phyloP scores from a whole-genome alignment of 2,329 filamentous ascomycete species.

The Pestalotiopsis sp. region DNA sequence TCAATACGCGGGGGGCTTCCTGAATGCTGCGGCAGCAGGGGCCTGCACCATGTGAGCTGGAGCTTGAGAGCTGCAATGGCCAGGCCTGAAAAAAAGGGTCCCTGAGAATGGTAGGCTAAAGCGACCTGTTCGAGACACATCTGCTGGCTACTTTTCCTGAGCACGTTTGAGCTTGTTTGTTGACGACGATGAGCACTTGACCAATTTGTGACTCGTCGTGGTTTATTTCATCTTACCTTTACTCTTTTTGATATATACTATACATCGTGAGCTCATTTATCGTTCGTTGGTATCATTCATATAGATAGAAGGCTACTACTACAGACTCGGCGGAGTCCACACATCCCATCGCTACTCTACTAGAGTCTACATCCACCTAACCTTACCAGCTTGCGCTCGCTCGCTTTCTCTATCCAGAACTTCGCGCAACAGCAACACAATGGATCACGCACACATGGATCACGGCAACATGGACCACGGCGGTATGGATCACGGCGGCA shows the following conservation, averaged over 20 bases:
- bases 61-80: not conserved
- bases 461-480: slow-evolving; percentile 51
- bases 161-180: slow-evolving; percentile 45
- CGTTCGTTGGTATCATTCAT: not conserved
- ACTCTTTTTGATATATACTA: not conserved
- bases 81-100: no score
- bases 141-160: slow-evolving; percentile 25
- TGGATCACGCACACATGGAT: slow-evolving; percentile 29
- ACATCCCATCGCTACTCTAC: not conserved
- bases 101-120: not conserved
- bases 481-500: slow-evolving; percentile 49
- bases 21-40: no score
- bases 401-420: not conserved
- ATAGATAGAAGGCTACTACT: not conserved
- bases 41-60: not conserved
- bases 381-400: not conserved
- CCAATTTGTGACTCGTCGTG: not conserved
- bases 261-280: not conserved
- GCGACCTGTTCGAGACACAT: not conserved
- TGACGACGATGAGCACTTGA: not conserved
- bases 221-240: not conserved
- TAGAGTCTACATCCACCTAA: not conserved
- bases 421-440: not conserved
- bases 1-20: no score
- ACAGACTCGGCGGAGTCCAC: not conserved